Conservation (phyloP, 306 rosid species). For the Castanea sativa region DNA sequence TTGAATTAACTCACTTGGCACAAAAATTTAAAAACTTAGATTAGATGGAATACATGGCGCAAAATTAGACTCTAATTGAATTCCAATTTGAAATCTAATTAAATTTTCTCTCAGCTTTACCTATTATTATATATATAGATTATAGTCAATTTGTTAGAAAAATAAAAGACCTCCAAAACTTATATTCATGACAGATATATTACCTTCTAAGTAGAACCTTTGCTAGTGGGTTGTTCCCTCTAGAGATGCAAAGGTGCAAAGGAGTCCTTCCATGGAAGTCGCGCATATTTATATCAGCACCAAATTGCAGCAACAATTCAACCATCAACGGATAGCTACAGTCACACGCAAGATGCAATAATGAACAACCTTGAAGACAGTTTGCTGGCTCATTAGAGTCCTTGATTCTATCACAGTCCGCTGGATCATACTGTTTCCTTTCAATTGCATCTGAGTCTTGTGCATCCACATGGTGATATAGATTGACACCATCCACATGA, state of each 20-base stretch:
- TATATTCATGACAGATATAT: neutral
- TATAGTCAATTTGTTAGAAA: neutral
- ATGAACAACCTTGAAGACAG: constrained; percentile 75
- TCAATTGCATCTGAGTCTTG: constrained; percentile 26
- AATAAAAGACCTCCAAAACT: neutral
- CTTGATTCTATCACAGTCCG: constrained; percentile 41
- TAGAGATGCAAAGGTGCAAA: constrained; percentile 79
- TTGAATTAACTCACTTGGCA: no score
- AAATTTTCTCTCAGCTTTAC: no score
- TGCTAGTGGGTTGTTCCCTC: constrained; percentile 64
- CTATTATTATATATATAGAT: no score
- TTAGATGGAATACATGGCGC: no score
- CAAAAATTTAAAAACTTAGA: no score
- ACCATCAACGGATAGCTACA: constrained; percentile 60
- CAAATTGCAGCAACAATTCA: constrained; percentile 90
- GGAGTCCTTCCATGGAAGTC: constrained; percentile 96
- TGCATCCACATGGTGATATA: constrained; percentile 37
- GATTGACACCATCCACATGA: constrained; percentile 32
- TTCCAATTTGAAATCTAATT: no score
- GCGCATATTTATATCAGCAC: constrained; percentile 66
- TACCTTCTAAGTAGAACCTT: constrained; percentile 91
- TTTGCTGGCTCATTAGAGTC: constrained; percentile 46
- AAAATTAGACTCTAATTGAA: no score
- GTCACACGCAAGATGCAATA: constrained; percentile 86
- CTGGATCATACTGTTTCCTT: constrained; percentile 48